Percentiles rank a stretch among this genome's conserved stretches.
These are phyloP conservation scores for Sarcodon sp. DNA, from an alignment of 768 basidiomycete species.

Conservation along the genomic window DNA sequence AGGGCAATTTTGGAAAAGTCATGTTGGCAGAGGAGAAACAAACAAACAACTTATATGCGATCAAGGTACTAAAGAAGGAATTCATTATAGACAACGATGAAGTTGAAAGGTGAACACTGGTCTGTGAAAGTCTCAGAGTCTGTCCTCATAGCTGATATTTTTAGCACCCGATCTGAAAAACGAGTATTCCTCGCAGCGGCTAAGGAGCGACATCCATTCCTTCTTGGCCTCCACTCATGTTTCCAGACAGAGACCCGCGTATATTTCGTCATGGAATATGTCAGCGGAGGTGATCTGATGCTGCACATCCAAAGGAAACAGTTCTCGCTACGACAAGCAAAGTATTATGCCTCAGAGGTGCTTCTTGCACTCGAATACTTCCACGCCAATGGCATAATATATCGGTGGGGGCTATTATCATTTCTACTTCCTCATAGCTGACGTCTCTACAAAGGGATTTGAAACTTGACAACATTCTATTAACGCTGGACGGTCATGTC, in stretches of 20 bases:
- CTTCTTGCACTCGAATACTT: slow-evolving; percentile 94
- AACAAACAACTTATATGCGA: slow-evolving; percentile 82
- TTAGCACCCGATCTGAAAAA: slow-evolving; percentile 96
- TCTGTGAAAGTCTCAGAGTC: not conserved
- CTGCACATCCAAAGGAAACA: slow-evolving; percentile 98
- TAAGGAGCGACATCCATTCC: slow-evolving; percentile 91
- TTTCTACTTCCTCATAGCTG: not conserved
- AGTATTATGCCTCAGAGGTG: slow-evolving; percentile 97
- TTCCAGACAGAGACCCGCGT: slow-evolving; percentile 99
- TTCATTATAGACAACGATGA: slow-evolving; percentile 99
- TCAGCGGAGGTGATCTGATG: slow-evolving; percentile 98
- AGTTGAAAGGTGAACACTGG: slow-evolving; percentile 71
- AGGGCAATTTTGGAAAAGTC: slow-evolving; percentile 99
- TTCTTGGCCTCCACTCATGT: slow-evolving; percentile 93
- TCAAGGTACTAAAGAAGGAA: slow-evolving; percentile 99
- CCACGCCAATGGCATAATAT: slow-evolving; percentile 98
- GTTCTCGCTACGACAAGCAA: slow-evolving; percentile 96
- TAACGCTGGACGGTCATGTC: slow-evolving; percentile 95
- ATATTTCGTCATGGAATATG: slow-evolving; percentile 99
- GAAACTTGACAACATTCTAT: slow-evolving; percentile 94
- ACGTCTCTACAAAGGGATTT: slow-evolving; percentile 51
- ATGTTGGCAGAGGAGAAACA: slow-evolving; percentile 99
- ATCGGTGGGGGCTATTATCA: slow-evolving; percentile 47
- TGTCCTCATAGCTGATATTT: not conserved
- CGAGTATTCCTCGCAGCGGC: slow-evolving; percentile 97